Evolutionary conservation across 331 rosid species (phyloP), one percentile per base, ranked within the genome.

Genomic region (Acacia concinna): DNA sequence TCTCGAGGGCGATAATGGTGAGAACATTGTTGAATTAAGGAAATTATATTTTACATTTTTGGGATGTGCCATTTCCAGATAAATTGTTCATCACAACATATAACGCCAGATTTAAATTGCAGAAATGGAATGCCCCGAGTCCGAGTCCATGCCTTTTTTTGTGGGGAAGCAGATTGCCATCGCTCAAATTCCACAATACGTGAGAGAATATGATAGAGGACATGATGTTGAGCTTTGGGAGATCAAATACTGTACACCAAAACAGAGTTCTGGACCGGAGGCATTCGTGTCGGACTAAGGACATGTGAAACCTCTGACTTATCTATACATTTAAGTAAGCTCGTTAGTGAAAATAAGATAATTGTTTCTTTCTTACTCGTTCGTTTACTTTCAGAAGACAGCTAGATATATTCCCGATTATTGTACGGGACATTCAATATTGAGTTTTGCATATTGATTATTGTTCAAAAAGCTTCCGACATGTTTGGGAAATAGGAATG

Each of bases 141-240:
- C 80, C n/a, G 38, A 32, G 79, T 56, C 75, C 41, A 47, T 15
- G 73, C 85, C 87, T 7, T 69, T 79, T 51, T 95, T 91, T 79
- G 80, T 78, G 79, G 97, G 97, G 30, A 86, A 85, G 84, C 75
- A 51, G 88, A 83, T 92, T 15, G 96, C 88, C 79, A 71, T 88
- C 1, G 59, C 88, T 81, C 82, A 85, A 71, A 82, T 91, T 85
- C 97, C 97, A 8, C 91, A 88, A 46, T 90, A 92, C 74, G 84
- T 87, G 43, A 71, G 83, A 60, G 91, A 84, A 62, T 95, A 91
- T 65, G 90, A 87, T 30, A 83, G 97, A 90, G 97, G 97, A 72
- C 65, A 28, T 17, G 97, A 90, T 18, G 93, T 91, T 21, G 98
- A 95, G 86, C 76, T 92, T 78, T 95, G 98, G 98, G 76, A 85